These are phyloP conservation scores for Globisporangium cederbergense DNA, from an alignment of 352 stramenopile species.

Conservation along the genomic window DNA sequence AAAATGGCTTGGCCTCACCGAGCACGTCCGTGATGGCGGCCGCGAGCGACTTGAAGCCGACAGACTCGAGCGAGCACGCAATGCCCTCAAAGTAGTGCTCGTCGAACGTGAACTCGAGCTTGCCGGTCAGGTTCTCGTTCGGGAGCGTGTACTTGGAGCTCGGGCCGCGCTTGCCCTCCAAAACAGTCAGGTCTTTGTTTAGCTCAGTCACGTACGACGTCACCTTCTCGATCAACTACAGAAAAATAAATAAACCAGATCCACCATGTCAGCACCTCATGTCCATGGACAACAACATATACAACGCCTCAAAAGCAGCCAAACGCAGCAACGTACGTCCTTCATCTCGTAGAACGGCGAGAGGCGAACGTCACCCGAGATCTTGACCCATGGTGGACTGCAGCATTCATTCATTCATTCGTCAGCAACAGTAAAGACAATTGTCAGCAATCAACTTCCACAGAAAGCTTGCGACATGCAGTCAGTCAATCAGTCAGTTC, in stretches of 20 bases:
- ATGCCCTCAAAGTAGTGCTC: constrained; percentile 87
- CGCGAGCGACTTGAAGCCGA: constrained; percentile 84
- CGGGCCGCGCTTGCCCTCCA: constrained; percentile 81
- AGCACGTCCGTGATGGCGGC: constrained; percentile 75
- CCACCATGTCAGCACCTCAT: neutral
- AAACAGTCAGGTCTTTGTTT: constrained; percentile 77
- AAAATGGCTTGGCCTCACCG: constrained; percentile 86
- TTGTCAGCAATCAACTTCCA: neutral
- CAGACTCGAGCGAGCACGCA: constrained; percentile 89
- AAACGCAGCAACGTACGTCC: constrained; percentile 44
- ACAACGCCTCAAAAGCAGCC: neutral
- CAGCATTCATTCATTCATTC: neutral
- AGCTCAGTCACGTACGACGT: constrained; percentile 83
- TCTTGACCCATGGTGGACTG: constrained; percentile 87
- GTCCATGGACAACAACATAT: neutral
- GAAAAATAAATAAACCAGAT: constrained; percentile 9
- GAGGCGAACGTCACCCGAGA: constrained; percentile 88
- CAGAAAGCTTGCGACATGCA: neutral
- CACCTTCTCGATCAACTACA: constrained; percentile 67
- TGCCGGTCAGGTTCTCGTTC: constrained; percentile 69
- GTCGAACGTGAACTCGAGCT: constrained; percentile 87
- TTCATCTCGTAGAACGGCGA: constrained; percentile 92
- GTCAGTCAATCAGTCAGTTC: neutral
- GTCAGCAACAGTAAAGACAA: neutral
- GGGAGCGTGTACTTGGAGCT: constrained; percentile 91